Evolutionary conservation across 148 eudicot species (phyloP), one percentile per base, ranked within the genome.

Genomic region (Gaultheria prostrata): DNA sequence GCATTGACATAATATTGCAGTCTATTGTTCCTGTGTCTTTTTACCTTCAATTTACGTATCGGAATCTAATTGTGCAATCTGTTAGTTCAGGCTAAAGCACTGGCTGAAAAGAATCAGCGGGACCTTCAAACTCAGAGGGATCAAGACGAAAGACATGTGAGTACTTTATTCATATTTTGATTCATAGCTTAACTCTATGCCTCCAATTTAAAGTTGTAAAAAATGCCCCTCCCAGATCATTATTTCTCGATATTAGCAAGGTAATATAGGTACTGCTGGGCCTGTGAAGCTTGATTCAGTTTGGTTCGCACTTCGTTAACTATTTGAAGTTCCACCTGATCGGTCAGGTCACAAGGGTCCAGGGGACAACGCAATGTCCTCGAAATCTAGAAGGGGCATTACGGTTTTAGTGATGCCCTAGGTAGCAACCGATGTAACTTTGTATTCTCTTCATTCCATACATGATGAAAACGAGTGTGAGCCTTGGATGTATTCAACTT

Each of bases 41-140:
- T 33, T 59, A 3, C 33, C 46, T 46, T 20, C 79, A 49, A 46
- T 75, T 61, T 48, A 10, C 57, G 54, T 80, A 18, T 39, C 8
- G 9, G 73, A 17, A 48, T 56, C 57, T 75, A 45, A 50, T 76
- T 83, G 30, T 78, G 77, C 13, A 78, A 51, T 51, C 57, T 83
- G 35, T 15, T 71, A 82, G 35, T 75, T 70, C 85, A 91, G 93
- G 93, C 92, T 73, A 89, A 88, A 85, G 93, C 93, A 50, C 79
- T 91, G 83, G 92, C 90, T 80, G 93, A 91, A 46, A 91, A 88
- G 87, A 91, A 91, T 83, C 88, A 91, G 51, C 88, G 93, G 32
- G 93, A 91, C 79, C 87, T 91, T 76, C 93, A 91, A 83, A 82
- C 84, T 78, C 93, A 88, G 81, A 86, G 79, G 84, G 93, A 91